Percentiles rank a stretch among this genome's conserved stretches.
phyloP scores from a whole-genome alignment of 164 flowering plant species.

The Dillenia turbinata region DNA sequence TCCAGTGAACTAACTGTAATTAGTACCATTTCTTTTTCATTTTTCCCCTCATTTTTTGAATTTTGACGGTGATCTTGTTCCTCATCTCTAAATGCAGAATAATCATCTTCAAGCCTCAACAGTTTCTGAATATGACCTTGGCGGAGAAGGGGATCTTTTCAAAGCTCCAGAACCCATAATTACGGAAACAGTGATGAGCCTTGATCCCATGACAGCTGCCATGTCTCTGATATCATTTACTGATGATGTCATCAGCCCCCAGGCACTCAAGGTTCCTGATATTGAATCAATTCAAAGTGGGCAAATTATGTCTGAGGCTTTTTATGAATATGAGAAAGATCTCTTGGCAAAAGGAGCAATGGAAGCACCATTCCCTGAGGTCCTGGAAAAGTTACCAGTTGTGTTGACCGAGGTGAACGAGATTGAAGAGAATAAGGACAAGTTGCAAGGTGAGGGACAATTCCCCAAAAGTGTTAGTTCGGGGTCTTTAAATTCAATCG shows the following conservation, averaged over 20 bases:
- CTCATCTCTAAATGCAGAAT: constrained; percentile 19
- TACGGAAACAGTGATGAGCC: constrained; percentile 49
- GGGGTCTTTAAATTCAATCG: constrained; percentile 66
- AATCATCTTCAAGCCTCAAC: constrained; percentile 40
- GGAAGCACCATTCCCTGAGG: constrained; percentile 40
- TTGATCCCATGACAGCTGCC: constrained; percentile 67
- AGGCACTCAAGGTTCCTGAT: constrained; percentile 46
- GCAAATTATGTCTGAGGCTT: constrained; percentile 59
- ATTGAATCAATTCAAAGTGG: constrained; percentile 48
- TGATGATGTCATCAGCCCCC: constrained; percentile 57
- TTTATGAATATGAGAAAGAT: constrained; percentile 77
- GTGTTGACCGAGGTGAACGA: constrained; percentile 27
- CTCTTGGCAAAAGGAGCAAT: constrained; percentile 59
- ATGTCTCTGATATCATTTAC: constrained; percentile 81
- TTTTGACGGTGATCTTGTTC: background rate
- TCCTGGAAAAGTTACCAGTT: constrained; percentile 40
- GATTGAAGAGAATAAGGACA: constrained; percentile 22
- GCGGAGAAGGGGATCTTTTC: constrained; percentile 89
- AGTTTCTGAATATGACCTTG: constrained; percentile 69
- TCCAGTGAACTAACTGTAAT: no score
- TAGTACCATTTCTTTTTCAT: no score
- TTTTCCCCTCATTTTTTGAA: no score
- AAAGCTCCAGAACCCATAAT: constrained; percentile 80
- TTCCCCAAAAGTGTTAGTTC: constrained; percentile 74
- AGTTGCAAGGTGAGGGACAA: constrained; percentile 16